Percentiles rank a stretch among this genome's conserved stretches.
phyloP scores from a whole-genome alignment of 345 rosid species.

The Hibiscus tridactylites region DNA sequence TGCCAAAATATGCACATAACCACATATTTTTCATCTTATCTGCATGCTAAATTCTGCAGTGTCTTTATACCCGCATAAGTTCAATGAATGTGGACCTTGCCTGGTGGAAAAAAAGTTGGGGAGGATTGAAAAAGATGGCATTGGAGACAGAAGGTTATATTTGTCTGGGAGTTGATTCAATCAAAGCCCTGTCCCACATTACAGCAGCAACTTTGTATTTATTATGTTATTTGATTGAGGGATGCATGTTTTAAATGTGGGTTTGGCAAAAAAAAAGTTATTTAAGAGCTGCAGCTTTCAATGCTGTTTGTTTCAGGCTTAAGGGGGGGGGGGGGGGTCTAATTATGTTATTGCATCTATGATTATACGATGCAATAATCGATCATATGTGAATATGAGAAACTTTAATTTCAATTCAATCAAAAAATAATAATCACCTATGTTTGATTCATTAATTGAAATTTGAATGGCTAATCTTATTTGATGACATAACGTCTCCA shows the following conservation, averaged over 20 bases:
- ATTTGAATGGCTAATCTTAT: too few species aligned
- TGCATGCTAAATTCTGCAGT: neutral
- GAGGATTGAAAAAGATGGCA: neutral
- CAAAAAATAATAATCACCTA: neutral
- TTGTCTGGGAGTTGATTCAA: neutral
- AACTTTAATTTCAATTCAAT: neutral
- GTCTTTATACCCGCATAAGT: neutral
- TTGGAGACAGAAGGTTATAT: neutral
- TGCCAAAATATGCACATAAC: too few species aligned
- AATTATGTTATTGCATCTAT: neutral
- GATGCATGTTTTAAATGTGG: conserved; percentile 11
- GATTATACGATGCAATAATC: neutral
- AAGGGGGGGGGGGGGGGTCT: neutral
- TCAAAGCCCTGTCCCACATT: conserved; percentile 8
- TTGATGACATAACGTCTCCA: too few species aligned
- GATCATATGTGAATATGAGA: neutral
- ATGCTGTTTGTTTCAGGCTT: neutral
- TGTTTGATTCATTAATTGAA: too few species aligned
- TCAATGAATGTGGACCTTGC: conserved; percentile 5
- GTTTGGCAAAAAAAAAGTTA: neutral
- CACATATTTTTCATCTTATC: neutral
- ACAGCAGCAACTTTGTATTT: too few species aligned
- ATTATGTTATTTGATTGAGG: neutral
- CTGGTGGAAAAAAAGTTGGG: neutral
- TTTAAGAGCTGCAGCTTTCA: neutral